Percentiles rank a stretch among this genome's conserved stretches.
phyloP scores from a whole-genome alignment of 768 basidiomycete genomes.

The Hericium erinaceus region DNA sequence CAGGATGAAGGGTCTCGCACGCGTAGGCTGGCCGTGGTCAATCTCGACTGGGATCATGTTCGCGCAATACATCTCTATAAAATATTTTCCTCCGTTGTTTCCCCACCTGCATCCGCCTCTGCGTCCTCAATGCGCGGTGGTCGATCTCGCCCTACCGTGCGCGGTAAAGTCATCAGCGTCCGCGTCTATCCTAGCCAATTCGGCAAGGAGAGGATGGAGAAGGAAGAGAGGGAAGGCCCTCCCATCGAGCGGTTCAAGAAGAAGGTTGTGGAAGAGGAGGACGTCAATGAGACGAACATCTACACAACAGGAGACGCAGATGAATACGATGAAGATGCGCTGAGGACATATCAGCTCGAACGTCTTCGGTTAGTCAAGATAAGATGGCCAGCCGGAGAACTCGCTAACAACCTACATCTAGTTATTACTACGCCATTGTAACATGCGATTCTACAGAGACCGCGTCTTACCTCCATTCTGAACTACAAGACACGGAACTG shows the following conservation, averaged over 20 bases:
- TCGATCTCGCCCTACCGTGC: slow-evolving; percentile 27
- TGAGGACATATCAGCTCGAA: slow-evolving; percentile 89
- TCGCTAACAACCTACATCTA: slow-evolving; percentile 20
- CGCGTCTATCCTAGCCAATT: slow-evolving; percentile 91
- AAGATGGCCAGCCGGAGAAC: not conserved
- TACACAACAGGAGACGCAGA: slow-evolving; percentile 60
- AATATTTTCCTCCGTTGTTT: slow-evolving; percentile 83
- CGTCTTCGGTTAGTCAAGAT: slow-evolving; percentile 60
- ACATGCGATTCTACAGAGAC: slow-evolving; percentile 75
- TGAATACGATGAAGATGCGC: slow-evolving; percentile 80
- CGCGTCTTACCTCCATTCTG: slow-evolving; percentile 70
- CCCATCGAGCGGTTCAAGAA: slow-evolving; percentile 76
- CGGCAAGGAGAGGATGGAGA: slow-evolving; percentile 76
- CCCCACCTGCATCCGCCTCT: slow-evolving; percentile 38
- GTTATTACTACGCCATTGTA: slow-evolving; percentile 93
- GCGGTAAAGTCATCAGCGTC: slow-evolving; percentile 68
- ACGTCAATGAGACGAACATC: slow-evolving; percentile 55
- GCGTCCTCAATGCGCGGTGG: slow-evolving; percentile 8
- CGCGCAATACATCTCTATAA: slow-evolving; percentile 85
- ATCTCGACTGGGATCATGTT: slow-evolving; percentile 97
- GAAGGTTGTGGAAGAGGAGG: slow-evolving; percentile 40
- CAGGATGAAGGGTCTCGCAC: slow-evolving; percentile 39
- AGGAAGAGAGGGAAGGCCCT: slow-evolving; percentile 87
- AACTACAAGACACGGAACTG: slow-evolving; percentile 90
- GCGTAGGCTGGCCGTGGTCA: slow-evolving; percentile 78